Conservation (phyloP, 2,329 filamentous ascomycete genomes). For the Bipolaris zeicola region DNA sequence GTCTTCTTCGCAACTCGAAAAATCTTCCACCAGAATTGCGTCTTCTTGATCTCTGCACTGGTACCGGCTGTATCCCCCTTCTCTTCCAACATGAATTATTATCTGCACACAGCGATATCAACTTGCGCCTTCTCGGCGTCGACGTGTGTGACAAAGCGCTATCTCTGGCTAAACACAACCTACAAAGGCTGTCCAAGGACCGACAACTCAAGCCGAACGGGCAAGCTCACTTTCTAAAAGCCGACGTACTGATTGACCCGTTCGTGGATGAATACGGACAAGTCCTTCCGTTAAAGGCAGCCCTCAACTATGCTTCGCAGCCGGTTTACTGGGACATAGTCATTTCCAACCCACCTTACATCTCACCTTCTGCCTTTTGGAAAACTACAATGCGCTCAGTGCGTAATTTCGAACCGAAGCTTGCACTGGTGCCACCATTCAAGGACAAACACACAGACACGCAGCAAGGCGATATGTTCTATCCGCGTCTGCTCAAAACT, state of each 20-base stretch:
- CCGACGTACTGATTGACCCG: slow-evolving; percentile 55
- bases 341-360: slow-evolving; percentile 89
- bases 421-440: slow-evolving; percentile 69
- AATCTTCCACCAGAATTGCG: slow-evolving; percentile 52
- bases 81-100: slow-evolving; percentile 69
- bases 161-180: slow-evolving; percentile 68
- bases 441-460: slow-evolving; percentile 21
- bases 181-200: slow-evolving; percentile 48
- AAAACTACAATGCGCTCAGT: slow-evolving; percentile 73
- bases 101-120: slow-evolving; percentile 29
- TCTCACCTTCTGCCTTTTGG: slow-evolving; percentile 69
- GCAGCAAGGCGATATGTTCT: slow-evolving; percentile 64
- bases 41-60: slow-evolving; percentile 86
- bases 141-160: slow-evolving; percentile 75
- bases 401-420: slow-evolving; percentile 76
- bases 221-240: slow-evolving; percentile 55
- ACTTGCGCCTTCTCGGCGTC: slow-evolving; percentile 66
- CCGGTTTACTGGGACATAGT: slow-evolving; percentile 63
- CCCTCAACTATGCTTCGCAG: slow-evolving; percentile 19
- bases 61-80: slow-evolving; percentile 87
- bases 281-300: slow-evolving; percentile 20
- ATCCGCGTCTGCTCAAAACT: slow-evolving; percentile 66
- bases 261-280: slow-evolving; percentile 49
- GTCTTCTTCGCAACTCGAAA: slow-evolving; percentile 30
- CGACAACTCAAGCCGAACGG: slow-evolving; percentile 3